Percentiles rank a stretch among this genome's conserved stretches.
Evolutionary conservation across 306 rosid genomes (phyloP).

Genomic region (Gastrolobium bilobum): DNA sequence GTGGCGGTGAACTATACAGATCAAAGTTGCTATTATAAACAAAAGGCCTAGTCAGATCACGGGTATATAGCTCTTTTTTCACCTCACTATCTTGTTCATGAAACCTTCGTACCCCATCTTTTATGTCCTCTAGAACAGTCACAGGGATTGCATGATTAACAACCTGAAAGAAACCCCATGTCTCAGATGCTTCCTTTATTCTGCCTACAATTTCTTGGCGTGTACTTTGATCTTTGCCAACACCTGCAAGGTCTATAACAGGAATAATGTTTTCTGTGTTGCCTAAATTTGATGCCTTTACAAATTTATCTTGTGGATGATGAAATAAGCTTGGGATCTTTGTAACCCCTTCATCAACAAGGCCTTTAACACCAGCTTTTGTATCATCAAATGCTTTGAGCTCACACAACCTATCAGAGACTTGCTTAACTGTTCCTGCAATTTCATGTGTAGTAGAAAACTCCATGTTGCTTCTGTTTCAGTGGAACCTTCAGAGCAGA

Average conservation of each 20-base stretch:
- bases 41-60: neutral
- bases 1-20: too few species aligned
- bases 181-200: slow-evolving; percentile 22
- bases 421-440: neutral
- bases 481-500: too few species aligned
- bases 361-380: too few species aligned
- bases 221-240: too few species aligned
- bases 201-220: neutral
- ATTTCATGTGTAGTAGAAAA: neutral
- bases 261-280: slow-evolving; percentile 7
- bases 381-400: slow-evolving; percentile 6
- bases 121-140: neutral
- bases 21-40: neutral
- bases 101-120: neutral
- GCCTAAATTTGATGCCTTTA: neutral
- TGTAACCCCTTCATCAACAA: neutral
- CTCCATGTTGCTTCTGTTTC: neutral
- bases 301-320: neutral
- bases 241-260: slow-evolving; percentile 16
- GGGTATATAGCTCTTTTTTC: neutral
- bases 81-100: slow-evolving; percentile 4
- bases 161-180: slow-evolving; percentile 25
- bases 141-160: slow-evolving; percentile 24
- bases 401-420: neutral
- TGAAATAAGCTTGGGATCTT: slow-evolving; percentile 23